Percentiles rank a stretch among this genome's conserved stretches.
phyloP scores from a whole-genome alignment of 2,329 filamentous ascomycete species.

The Clarireedia sp. region DNA sequence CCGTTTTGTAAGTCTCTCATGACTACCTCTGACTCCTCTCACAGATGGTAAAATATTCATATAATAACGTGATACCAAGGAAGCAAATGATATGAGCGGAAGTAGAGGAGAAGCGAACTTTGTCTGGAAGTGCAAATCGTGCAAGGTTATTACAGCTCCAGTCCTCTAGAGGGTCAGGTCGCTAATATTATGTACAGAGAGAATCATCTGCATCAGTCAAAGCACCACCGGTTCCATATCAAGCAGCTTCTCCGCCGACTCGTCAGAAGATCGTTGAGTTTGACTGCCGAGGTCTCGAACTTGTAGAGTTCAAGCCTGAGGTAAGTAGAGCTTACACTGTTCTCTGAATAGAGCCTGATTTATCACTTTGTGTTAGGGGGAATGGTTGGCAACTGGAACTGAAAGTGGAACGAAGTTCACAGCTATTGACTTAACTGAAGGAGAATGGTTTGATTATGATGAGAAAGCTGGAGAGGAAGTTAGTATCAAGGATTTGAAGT shows the following conservation, averaged over 20 bases:
- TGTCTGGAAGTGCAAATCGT: conserved; percentile 99
- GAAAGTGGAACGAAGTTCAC: conserved; percentile 79
- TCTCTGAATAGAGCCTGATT: not conserved
- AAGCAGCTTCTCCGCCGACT: conserved; percentile 63
- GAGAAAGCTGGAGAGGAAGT: conserved; percentile 90
- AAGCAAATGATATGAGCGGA: conserved; percentile 82
- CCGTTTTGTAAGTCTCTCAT: conserved; percentile 59
- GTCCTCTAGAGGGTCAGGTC: not conserved
- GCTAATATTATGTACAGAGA: conserved; percentile 41
- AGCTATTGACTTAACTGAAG: conserved; percentile 73
- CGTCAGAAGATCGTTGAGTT: conserved; percentile 76
- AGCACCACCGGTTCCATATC: conserved; percentile 62
- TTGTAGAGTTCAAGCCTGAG: conserved; percentile 83
- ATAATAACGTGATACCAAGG: conserved; percentile 41
- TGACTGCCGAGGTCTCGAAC: conserved; percentile 90
- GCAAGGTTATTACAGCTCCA: conserved; percentile 60
- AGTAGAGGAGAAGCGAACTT: conserved; percentile 96
- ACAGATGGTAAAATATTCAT: not conserved
- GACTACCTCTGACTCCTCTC: not conserved
- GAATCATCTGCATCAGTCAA: conserved; percentile 83
- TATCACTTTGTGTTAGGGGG: conserved; percentile 50
- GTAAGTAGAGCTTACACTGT: conserved; percentile 38
- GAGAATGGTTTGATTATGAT: conserved; percentile 97
- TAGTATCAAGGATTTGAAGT: conserved; percentile 81
- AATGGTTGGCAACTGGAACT: conserved; percentile 76